A percentile compares a stretch with the other conserved stretches of the same genome.
Evolutionary conservation across 768 basidiomycete species (phyloP).

Genomic region (Termitomyces eurrhizus): DNA sequence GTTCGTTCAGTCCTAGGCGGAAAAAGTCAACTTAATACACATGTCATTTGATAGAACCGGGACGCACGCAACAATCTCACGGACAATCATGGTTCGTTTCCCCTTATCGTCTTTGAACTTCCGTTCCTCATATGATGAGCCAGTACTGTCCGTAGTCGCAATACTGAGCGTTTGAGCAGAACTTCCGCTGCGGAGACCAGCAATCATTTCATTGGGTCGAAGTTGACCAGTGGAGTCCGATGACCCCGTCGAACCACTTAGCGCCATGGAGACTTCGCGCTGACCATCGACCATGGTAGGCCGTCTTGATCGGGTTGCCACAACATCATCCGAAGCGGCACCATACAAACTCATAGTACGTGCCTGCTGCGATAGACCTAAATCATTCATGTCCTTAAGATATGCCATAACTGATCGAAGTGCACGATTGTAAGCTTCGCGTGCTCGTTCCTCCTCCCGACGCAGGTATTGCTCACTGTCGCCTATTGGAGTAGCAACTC

Average conservation of each 20-base stretch:
- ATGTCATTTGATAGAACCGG: slow-evolving; percentile 1
- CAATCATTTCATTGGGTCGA: slow-evolving; percentile 61
- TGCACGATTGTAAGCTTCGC: slow-evolving; percentile 74
- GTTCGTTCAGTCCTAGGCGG: slow-evolving; percentile 83
- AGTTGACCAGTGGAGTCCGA: slow-evolving; percentile 50
- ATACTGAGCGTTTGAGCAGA: slow-evolving; percentile 69
- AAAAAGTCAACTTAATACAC: not conserved
- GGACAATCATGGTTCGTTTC: slow-evolving; percentile 79
- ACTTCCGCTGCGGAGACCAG: slow-evolving; percentile 54
- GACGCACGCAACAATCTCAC: slow-evolving; percentile 88
- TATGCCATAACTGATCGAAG: slow-evolving; percentile 94
- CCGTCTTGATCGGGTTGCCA: slow-evolving; percentile 50
- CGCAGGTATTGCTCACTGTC: slow-evolving; percentile 50
- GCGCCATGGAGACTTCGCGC: slow-evolving; percentile 53
- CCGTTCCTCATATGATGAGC: slow-evolving; percentile 67
- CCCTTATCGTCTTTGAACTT: slow-evolving; percentile 90
- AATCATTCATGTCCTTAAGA: slow-evolving; percentile 91
- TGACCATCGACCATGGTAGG: slow-evolving; percentile 62
- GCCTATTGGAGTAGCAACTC: slow-evolving; percentile 38
- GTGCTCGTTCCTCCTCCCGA: slow-evolving; percentile 67
- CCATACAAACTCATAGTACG: slow-evolving; percentile 59
- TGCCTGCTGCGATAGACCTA: slow-evolving; percentile 66
- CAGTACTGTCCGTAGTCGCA: slow-evolving; percentile 69
- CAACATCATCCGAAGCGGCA: slow-evolving; percentile 39
- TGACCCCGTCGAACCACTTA: slow-evolving; percentile 42